Percentiles rank a stretch among this genome's conserved stretches.
Conservation (phyloP, 768 basidiomycete genomes). For the Scleroderma citrinum region DNA sequence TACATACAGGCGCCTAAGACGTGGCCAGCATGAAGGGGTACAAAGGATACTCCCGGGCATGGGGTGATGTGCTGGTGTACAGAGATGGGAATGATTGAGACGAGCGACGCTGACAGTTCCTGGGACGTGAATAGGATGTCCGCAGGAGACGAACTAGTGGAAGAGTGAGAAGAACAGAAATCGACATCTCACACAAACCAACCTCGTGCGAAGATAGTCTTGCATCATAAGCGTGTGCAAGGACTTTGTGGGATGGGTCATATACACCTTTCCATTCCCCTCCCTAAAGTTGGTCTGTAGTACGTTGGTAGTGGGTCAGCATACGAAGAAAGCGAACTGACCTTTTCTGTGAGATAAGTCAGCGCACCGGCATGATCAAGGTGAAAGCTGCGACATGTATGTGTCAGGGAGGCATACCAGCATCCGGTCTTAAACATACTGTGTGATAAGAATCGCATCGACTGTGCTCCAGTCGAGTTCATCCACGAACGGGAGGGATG, state of each 20-base stretch:
- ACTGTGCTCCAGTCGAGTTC: constrained; percentile 97
- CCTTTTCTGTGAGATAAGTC: constrained; percentile 97
- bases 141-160: constrained; percentile 49
- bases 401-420: neutral
- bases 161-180: constrained; percentile 1
- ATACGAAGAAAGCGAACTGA: constrained; percentile 23
- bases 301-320: neutral
- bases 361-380: constrained; percentile 94
- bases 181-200: constrained; percentile 15
- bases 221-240: constrained; percentile 98
- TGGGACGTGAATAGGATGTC: constrained; percentile 71
- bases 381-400: constrained; percentile 63
- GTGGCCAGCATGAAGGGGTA: constrained; percentile 94
- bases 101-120: constrained; percentile 74
- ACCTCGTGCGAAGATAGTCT: constrained; percentile 92
- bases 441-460: constrained; percentile 89
- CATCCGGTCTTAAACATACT: constrained; percentile 48
- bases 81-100: constrained; percentile 80
- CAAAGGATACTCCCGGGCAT: constrained; percentile 88
- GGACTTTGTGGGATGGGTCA: constrained; percentile 98
- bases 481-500: constrained; percentile 91
- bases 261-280: constrained; percentile 95
- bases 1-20: constrained; percentile 98
- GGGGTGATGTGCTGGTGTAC: constrained; percentile 87
- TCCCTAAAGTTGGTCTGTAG: constrained; percentile 93